Evolutionary conservation across 2,329 filamentous ascomycete species (phyloP).

Genomic region (Hypoxylon sp.): DNA sequence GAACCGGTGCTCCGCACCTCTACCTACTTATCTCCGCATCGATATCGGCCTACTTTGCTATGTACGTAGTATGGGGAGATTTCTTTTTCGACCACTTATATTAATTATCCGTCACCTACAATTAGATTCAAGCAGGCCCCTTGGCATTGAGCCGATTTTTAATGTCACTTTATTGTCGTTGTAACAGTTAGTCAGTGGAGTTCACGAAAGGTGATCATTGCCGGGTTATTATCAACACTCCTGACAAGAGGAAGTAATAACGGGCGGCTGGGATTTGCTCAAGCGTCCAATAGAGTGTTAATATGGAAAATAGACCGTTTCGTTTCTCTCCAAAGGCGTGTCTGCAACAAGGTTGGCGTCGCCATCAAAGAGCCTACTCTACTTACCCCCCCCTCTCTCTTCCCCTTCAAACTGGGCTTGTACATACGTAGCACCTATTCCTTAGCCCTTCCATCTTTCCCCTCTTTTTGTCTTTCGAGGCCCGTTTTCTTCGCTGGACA

Average conservation of each 20-base stretch:
- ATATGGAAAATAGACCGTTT: conserved; percentile 47
- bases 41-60: conserved; percentile 43
- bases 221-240: conserved; percentile 43
- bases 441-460: conserved; percentile 47
- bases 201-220: conserved; percentile 37
- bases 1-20: conserved; percentile 42
- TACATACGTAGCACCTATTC: conserved; percentile 39
- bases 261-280: conserved; percentile 39
- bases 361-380: conserved; percentile 32
- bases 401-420: conserved; percentile 35
- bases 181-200: conserved; percentile 27
- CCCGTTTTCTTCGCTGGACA: conserved; percentile 40
- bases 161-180: conserved; percentile 28
- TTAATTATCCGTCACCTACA: conserved; percentile 38
- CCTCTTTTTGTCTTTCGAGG: conserved; percentile 43
- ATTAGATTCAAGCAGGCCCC: conserved; percentile 17
- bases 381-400: too few relatives aligned
- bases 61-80: conserved; percentile 34
- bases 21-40: conserved; percentile 45
- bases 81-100: conserved; percentile 35
- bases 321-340: conserved; percentile 42
- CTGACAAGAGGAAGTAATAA: conserved; percentile 34
- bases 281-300: conserved; percentile 49
- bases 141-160: conserved; percentile 39
- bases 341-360: conserved; percentile 28